Conservation (phyloP, 1,284 basidiomycete genomes). For the Ganoderma resinaceum region DNA sequence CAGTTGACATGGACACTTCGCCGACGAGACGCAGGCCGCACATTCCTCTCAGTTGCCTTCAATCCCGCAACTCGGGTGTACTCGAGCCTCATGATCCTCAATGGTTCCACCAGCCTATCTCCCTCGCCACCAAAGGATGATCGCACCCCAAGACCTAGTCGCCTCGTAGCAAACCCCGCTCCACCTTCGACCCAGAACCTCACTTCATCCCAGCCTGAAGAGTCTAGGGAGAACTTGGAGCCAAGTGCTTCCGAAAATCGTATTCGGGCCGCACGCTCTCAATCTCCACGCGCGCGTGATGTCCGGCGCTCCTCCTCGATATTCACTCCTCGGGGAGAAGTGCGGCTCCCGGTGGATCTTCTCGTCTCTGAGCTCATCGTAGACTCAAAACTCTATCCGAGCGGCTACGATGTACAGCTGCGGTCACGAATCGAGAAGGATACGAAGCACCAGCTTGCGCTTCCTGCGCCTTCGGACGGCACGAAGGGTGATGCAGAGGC, state of each 20-base stretch:
- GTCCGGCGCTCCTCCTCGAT: conserved; percentile 50
- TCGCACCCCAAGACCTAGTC: conserved; percentile 30
- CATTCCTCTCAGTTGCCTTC: conserved; percentile 59
- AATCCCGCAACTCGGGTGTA: conserved; percentile 56
- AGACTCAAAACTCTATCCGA: conserved; percentile 77
- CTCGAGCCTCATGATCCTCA: conserved; percentile 54
- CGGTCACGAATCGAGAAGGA: conserved; percentile 50
- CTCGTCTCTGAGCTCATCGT: conserved; percentile 77
- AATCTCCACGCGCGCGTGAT: conserved; percentile 42
- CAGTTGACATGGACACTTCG: conserved; percentile 60
- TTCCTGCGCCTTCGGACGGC: conserved; percentile 18
- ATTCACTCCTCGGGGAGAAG: conserved; percentile 67
- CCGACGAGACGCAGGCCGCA: conserved; percentile 62
- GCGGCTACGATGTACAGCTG: conserved; percentile 69
- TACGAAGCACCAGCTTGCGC: conserved; percentile 36
- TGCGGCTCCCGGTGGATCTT: conserved; percentile 63
- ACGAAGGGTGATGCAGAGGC: conserved; percentile 12
- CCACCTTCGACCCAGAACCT: conserved; percentile 8
- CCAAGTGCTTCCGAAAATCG: conserved; percentile 21
- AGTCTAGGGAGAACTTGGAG: conserved; percentile 15
- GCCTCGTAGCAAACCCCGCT: conserved; percentile 20
- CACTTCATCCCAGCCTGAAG: conserved; percentile 3
- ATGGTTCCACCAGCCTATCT: conserved; percentile 27
- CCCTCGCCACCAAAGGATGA: conserved; percentile 25
- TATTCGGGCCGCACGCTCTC: conserved; percentile 28